phyloP scores from a whole-genome alignment of 1,139 yeast genomes.

The Arxiozyma bovina region DNA sequence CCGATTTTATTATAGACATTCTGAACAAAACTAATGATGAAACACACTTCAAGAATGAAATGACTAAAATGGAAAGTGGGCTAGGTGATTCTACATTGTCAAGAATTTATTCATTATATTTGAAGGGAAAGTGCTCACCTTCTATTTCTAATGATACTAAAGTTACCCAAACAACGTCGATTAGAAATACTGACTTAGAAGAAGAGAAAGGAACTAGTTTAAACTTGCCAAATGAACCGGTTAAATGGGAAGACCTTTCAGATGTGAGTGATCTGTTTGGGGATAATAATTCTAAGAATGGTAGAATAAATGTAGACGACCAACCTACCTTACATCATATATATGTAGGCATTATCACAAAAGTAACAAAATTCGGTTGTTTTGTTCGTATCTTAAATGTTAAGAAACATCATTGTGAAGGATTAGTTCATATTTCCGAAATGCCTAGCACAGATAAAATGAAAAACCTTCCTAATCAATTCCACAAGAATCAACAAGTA shows the following conservation, averaged over 20 bases:
- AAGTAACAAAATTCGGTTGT: constrained; percentile 66
- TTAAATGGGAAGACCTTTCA: constrained; percentile 17
- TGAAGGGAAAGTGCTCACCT: constrained; percentile 20
- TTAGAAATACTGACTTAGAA: background rate
- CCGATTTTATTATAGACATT: constrained; percentile 49
- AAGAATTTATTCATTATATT: constrained; percentile 23
- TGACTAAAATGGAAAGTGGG: constrained; percentile 56
- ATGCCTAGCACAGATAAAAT: constrained; percentile 43
- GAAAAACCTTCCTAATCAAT: constrained; percentile 49
- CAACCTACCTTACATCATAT: constrained; percentile 38
- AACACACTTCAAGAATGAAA: constrained; percentile 36
- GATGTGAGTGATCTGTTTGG: constrained; percentile 12
- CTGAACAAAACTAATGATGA: constrained; percentile 34
- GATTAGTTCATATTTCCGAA: constrained; percentile 73
- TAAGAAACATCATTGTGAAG: constrained; percentile 37
- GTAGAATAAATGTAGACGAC: constrained; percentile 21
- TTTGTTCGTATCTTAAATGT: constrained; percentile 48
- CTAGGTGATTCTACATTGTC: constrained; percentile 41
- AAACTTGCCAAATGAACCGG: constrained; percentile 14
- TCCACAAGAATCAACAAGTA: constrained; percentile 52
- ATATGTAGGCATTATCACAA: constrained; percentile 53
- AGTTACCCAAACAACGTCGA: constrained; percentile 3
- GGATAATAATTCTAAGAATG: background rate
- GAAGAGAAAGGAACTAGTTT: constrained; percentile 9
- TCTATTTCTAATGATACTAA: constrained; percentile 3